Evolutionary conservation across 768 basidiomycete species (phyloP).

Genomic region (Candolleomyces eurysporus): DNA sequence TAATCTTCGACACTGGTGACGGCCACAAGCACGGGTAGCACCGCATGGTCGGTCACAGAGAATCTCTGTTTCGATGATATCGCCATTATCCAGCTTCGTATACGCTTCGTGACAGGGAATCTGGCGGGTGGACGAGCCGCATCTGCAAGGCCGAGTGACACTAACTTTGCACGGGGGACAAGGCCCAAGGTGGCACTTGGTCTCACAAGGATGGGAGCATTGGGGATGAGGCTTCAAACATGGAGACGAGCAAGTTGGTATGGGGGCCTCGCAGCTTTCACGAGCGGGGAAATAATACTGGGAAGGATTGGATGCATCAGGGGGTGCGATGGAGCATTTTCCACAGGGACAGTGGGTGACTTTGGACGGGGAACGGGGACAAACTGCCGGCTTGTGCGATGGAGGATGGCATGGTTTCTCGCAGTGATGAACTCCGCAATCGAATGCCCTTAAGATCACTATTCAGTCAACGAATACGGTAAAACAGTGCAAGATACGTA

Average conservation of each 20-base stretch:
- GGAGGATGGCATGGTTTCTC: slow-evolving; percentile 76
- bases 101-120: slow-evolving; percentile 54
- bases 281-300: slow-evolving; percentile 41
- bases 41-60: slow-evolving; percentile 79
- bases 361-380: slow-evolving; percentile 69
- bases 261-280: slow-evolving; percentile 62
- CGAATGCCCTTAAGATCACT: slow-evolving; percentile 53
- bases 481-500: slow-evolving; percentile 21
- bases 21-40: slow-evolving; percentile 78
- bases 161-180: slow-evolving; percentile 79
- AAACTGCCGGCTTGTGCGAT: slow-evolving; percentile 50
- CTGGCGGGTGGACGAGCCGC: slow-evolving; percentile 63
- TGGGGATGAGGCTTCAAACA: slow-evolving; percentile 63
- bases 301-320: slow-evolving; percentile 21
- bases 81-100: slow-evolving; percentile 18
- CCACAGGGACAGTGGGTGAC: slow-evolving; percentile 86
- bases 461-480: not conserved
- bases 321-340: slow-evolving; percentile 47
- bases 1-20: slow-evolving; percentile 78
- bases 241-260: slow-evolving; percentile 72
- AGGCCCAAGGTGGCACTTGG: slow-evolving; percentile 68
- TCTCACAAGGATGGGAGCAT: slow-evolving; percentile 76
- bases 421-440: slow-evolving; percentile 79
- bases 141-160: slow-evolving; percentile 80
- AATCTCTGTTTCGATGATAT: slow-evolving; percentile 46